Evolutionary conservation across 2,329 filamentous ascomycete genomes (phyloP).

Genomic region (Verticillium zaregamsianum): DNA sequence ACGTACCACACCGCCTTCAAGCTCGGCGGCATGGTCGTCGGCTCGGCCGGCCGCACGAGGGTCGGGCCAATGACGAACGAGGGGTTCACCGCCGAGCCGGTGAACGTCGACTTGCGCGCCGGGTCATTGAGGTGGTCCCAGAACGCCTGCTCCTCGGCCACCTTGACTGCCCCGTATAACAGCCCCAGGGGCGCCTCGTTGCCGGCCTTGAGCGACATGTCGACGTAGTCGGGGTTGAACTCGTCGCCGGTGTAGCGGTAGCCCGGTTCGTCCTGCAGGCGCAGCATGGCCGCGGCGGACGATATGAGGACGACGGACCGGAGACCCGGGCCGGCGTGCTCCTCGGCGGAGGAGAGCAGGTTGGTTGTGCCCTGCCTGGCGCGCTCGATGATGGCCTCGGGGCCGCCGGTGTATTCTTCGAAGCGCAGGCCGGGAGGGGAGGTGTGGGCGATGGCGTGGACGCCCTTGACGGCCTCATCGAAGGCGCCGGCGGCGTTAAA

Average conservation of each 20-base stretch:
- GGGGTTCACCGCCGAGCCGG: slow-evolving; percentile 23
- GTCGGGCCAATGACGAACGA: slow-evolving; percentile 21
- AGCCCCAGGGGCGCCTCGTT: slow-evolving; percentile 8
- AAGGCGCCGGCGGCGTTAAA: slow-evolving; percentile 24
- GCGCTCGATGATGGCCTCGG: neutral
- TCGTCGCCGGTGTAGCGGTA: slow-evolving; percentile 3
- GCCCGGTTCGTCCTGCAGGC: slow-evolving; percentile 15
- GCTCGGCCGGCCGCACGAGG: slow-evolving; percentile 7
- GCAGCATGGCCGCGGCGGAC: slow-evolving; percentile 4
- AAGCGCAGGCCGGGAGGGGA: slow-evolving; percentile 4
- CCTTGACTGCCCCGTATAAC: slow-evolving; percentile 26
- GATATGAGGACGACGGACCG: slow-evolving; percentile 4
- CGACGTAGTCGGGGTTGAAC: neutral
- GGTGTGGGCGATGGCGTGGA: slow-evolving; percentile 17
- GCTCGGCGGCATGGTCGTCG: slow-evolving; percentile 7
- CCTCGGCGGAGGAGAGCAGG: slow-evolving; percentile 4
- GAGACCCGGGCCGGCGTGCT: slow-evolving; percentile 1
- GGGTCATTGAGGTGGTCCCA: slow-evolving; percentile 15
- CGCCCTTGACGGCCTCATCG: slow-evolving; percentile 24
- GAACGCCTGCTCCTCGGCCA: slow-evolving; percentile 22
- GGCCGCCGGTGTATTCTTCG: neutral
- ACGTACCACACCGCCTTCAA: slow-evolving; percentile 1
- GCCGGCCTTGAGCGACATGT: neutral
- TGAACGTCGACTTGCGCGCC: slow-evolving; percentile 14
- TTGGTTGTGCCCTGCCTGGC: neutral